Base-by-base conservation (phyloP, 2,329 filamentous ascomycete species). In the Sclerotinia nivalis region DNA sequence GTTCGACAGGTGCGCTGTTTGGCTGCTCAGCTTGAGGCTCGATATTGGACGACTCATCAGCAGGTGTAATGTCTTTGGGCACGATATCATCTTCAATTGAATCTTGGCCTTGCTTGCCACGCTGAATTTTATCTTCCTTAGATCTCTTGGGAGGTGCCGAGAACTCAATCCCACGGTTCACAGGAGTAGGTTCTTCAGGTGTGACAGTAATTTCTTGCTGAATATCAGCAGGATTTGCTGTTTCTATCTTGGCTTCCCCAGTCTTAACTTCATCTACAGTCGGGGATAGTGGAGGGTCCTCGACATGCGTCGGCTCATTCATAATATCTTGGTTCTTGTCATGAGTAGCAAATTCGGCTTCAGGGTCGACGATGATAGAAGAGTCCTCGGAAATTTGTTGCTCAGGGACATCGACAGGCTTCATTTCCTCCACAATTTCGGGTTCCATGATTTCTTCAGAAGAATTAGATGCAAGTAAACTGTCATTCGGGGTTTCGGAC, bases 121-220 rank as follows among this genome's bases (percentile, higher is more conserved):
- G 68, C 37, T 59, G 52, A 20, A 60, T 72, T 40, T 71, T 74
- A 28, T 82, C 81, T 72, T 69, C 72, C 61, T 72, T 70, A 22
- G 71, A 71, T 43, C 70, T 68, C 66, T 61, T 68, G 7, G 31
- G 31, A 37, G 54, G 54, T 28, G 55, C 18, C 5, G 66, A 58
- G n/a, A 68, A 43, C 20, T 61, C 55, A 10, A 61, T 58, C 50
- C 31, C 45, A 50, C 20, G 43, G 55, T 60, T 18, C 22, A 43
- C 31, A 52, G 22, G 62, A n/a, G 54, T 20, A 31, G 45, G 18
- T 50, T n/a, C 45, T 15, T 22, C n/a, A 12, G 55, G 43, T 9
- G 15, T 31, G 8, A 20, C 43, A 4, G 25, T 20, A 40, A 22
- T 4, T 18, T 43, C n/a, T 52, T 52, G 47, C 31, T 52, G n/a